phyloP scores from a whole-genome alignment of 2,329 filamentous ascomycete species.

The Microsporum audouinii region DNA sequence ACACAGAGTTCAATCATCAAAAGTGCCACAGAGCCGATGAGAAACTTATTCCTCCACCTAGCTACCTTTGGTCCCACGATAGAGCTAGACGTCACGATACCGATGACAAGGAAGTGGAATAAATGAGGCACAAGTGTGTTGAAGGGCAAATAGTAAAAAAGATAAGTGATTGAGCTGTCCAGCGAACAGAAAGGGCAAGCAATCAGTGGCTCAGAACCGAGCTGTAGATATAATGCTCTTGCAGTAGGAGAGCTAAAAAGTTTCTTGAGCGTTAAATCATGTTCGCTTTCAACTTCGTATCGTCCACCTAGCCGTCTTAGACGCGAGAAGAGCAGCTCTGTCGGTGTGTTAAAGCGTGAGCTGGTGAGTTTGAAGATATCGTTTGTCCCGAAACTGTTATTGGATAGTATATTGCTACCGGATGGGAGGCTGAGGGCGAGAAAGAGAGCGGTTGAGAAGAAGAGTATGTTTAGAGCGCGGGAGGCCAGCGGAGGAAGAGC shows the following conservation, averaged over 20 bases:
- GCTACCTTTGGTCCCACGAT: constrained; percentile 53
- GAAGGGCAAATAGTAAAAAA: constrained; percentile 65
- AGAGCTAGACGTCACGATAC: constrained; percentile 58
- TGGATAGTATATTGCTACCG: constrained; percentile 14
- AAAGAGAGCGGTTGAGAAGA: constrained; percentile 42
- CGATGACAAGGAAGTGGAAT: constrained; percentile 60
- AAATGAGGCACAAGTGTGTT: constrained; percentile 66
- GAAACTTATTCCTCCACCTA: constrained; percentile 60
- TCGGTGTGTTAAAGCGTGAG: constrained; percentile 75
- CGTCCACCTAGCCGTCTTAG: constrained; percentile 39
- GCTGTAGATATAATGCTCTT: constrained; percentile 70
- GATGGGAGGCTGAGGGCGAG: constrained; percentile 53
- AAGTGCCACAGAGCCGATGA: constrained; percentile 49
- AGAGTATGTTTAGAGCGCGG: constrained; percentile 39
- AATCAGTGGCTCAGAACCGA: constrained; percentile 61
- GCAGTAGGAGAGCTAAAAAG: constrained; percentile 62
- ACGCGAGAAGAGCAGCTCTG: constrained; percentile 71
- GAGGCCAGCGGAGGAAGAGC: constrained; percentile 26
- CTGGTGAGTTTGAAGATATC: constrained; percentile 71
- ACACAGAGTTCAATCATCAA: constrained; percentile 53
- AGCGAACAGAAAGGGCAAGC: constrained; percentile 71
- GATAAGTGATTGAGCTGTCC: constrained; percentile 59
- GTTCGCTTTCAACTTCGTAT: constrained; percentile 14
- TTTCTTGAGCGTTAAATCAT: constrained; percentile 54
- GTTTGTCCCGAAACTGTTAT: constrained; percentile 38